Percentiles rank a stretch among this genome's conserved stretches.
Conservation (phyloP, 2,329 filamentous ascomycete genomes). For the Arthrobotrys megalospora region DNA sequence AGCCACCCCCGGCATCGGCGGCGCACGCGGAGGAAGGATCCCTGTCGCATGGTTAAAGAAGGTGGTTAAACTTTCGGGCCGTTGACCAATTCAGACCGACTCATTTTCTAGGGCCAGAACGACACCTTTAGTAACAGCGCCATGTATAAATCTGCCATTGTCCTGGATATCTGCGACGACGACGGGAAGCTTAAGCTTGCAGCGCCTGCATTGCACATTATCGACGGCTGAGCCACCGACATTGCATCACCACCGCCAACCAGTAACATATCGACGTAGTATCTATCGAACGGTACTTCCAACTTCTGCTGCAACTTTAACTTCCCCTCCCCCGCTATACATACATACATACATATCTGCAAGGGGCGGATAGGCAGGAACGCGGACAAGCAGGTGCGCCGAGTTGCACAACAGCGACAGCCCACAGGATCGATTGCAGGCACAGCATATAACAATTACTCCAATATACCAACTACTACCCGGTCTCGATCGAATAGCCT, state of each 20-base stretch:
- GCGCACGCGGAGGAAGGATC: too few species aligned
- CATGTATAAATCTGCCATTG: conserved; percentile 18
- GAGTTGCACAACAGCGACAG: conserved; percentile 20
- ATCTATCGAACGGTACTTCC: conserved; percentile 10
- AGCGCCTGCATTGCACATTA: background rate
- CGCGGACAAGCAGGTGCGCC: background rate
- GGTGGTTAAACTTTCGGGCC: conserved; percentile 53
- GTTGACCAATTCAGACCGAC: conserved; percentile 21
- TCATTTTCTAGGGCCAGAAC: conserved; percentile 14
- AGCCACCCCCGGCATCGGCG: conserved; percentile 25
- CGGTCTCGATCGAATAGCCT: too few species aligned
- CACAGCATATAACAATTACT: background rate
- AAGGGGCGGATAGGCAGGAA: conserved; percentile 10
- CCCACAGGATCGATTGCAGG: conserved; percentile 16
- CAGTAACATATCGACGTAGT: too few species aligned
- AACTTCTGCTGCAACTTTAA: too few species aligned
- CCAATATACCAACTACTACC: background rate
- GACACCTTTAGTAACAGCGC: conserved; percentile 16
- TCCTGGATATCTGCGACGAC: background rate
- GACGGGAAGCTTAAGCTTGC: conserved; percentile 5
- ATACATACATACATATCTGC: too few species aligned
- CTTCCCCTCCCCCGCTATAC: background rate
- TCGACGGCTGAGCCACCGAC: too few species aligned
- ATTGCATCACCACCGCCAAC: too few species aligned
- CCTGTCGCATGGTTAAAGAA: conserved; percentile 44